These are phyloP conservation scores for Serendipita sp. DNA, from an alignment of 768 basidiomycete genomes.

Conservation along the genomic window DNA sequence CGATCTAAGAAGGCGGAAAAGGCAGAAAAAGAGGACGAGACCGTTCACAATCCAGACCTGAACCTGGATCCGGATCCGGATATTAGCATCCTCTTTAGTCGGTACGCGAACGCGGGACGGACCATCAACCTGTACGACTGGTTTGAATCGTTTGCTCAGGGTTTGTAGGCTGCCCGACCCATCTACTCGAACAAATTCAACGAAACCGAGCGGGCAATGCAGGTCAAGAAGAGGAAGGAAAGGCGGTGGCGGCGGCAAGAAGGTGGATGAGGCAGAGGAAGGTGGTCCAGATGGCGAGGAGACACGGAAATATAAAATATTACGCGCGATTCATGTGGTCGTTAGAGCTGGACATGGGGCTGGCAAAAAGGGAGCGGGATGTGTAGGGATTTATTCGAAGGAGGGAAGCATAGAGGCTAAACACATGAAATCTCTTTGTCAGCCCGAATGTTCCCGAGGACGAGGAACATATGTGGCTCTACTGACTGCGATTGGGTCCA, in stretches of 20 bases:
- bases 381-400: neutral
- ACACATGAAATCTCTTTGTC: no score
- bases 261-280: no score
- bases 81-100: constrained; percentile 55
- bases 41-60: no score
- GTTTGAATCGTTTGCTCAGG: constrained; percentile 61
- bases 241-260: constrained; percentile 21
- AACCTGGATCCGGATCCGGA: constrained; percentile 29
- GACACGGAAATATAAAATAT: constrained; percentile 12
- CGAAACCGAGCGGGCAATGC: constrained; percentile 24
- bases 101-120: constrained; percentile 64
- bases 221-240: neutral
- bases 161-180: constrained; percentile 39
- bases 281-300: no score
- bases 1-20: neutral
- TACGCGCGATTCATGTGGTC: constrained; percentile 73
- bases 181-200: neutral
- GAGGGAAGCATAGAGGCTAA: no score
- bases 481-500: no score
- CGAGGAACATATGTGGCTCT: no score
- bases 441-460: no score
- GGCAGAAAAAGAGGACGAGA: no score
- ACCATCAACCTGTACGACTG: constrained; percentile 82
- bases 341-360: constrained; percentile 51
- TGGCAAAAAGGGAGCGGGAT: constrained; percentile 1